Base-by-base conservation (phyloP, 1,284 basidiomycete genomes). In the Kwoniella shivajii region DNA sequence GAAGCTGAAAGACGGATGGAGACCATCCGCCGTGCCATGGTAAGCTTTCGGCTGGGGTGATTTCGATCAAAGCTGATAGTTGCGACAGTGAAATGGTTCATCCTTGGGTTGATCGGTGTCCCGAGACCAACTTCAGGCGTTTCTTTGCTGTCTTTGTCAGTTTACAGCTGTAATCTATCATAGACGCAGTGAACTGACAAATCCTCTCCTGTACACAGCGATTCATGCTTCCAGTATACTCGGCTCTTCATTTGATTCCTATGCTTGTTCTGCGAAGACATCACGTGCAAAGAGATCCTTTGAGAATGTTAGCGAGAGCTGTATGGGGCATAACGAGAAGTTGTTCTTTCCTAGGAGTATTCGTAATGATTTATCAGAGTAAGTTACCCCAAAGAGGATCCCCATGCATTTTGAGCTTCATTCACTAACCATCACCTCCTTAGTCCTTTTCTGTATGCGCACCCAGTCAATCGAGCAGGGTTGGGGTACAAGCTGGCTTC, bases 241-340 rank as follows among this genome's bases (percentile, higher is more conserved):
- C 90, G 20, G 92, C 92, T 0, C 80, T 99, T 39, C 92, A 98
- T 76, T 84, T 97, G 60, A 86, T 97, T 31, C 95, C 95, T 0
- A 82, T 86, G 59, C 77, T 93, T 11, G 78, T 93, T 16, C 90
- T 94, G 75, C 89, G 89, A 14, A 73, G 77, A 9, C 66, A 74
- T 39, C 63, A 69, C 26, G 63, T 78, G 49, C 49, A 61, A 54
- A 80, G 83, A 50, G 82, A 86, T 62, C 91, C 88, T 0, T 70
- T 81, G 14, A 80, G 78, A 33, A 86, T 90, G 77, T 77, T 93
- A 1, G 68, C 83, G 7, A 84, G 83, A 54, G 86, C 88, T 0
- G 78, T 84, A 0, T 77, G 84, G 69, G 92, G 92, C 9, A 92
- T 92, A 10, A 76, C 86, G 58, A 82, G 93, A 48, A 94, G 90